phyloP scores from a whole-genome alignment of 768 basidiomycete species.

The Coprinellus micaceus region DNA sequence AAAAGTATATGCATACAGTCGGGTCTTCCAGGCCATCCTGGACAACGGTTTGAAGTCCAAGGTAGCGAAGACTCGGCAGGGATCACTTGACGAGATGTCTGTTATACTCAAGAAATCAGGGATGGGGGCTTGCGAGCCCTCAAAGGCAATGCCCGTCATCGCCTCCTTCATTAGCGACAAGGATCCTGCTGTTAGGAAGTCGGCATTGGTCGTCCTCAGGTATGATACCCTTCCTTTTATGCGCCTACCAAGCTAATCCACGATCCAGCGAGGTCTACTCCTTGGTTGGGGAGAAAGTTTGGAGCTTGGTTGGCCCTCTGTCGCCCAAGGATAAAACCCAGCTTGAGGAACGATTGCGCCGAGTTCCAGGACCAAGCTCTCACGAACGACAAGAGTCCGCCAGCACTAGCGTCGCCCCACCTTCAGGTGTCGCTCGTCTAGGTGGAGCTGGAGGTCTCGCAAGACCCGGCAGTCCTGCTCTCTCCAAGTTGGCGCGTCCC shows the following conservation, averaged over 20 bases:
- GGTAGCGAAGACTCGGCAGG: constrained; percentile 88
- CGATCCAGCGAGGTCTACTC: constrained; percentile 69
- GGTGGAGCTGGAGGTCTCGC: constrained; percentile 37
- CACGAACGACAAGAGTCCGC: constrained; percentile 35
- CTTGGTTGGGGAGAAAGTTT: constrained; percentile 82
- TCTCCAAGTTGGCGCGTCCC: constrained; percentile 38
- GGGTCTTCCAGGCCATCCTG: constrained; percentile 82
- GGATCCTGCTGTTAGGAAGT: constrained; percentile 84
- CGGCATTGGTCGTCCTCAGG: constrained; percentile 81
- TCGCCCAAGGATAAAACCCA: constrained; percentile 88
- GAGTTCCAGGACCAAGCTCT: constrained; percentile 66
- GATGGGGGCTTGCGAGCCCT: constrained; percentile 74
- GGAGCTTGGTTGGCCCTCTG: constrained; percentile 71
- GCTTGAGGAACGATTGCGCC: constrained; percentile 83
- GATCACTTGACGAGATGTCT: constrained; percentile 78
- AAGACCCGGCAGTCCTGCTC: constrained; percentile 30
- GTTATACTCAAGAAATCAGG: constrained; percentile 78
- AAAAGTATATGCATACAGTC: constrained; percentile 89
- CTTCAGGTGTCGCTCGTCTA: constrained; percentile 48
- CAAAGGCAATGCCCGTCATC: constrained; percentile 73
- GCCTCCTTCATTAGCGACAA: constrained; percentile 84
- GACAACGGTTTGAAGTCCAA: constrained; percentile 89
- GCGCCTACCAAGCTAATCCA: constrained; percentile 8
- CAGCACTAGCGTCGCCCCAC: constrained; percentile 31
- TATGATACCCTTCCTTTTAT: constrained; percentile 28